Base-by-base conservation (phyloP, 208 protist genomes). In the Crithidia bombi region DNA sequence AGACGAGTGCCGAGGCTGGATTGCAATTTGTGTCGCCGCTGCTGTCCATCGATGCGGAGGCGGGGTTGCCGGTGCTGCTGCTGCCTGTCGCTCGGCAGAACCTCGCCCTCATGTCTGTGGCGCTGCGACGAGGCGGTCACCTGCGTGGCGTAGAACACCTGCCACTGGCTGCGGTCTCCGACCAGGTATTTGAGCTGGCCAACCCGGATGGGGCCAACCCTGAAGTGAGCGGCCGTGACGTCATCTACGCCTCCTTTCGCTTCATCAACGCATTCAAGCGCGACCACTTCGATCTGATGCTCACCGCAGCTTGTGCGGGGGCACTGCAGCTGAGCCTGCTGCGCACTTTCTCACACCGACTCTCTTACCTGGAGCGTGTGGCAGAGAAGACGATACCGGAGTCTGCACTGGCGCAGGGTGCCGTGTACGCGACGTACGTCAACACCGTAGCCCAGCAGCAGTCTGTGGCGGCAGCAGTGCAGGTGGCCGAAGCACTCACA, bases 61-160 rank as follows among this genome's bases (percentile, higher is more conserved):
- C 77, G 5, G 81, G 63, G 2, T 63, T 83, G 49, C 78, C 65
- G 28, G 49, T 36, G n/a, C 63, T 76, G 44, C 83, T 95, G 11
- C 69, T 92, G 11, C 87, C 90, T 7, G 51, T 87, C 25, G 90
- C 90, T 4, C 69, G 79, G 12, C 78, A 88, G 44, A 95, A 95
- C 56, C 64, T 95, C 15, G 79, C 78, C 10, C 50, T 92, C 43
- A 61, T 95, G 65, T 70, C 82, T 17, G 66, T 90, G 35, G 82
- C 72, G 0, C 63, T 90, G 25, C 74, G 68, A 14, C 74, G 87
- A 69, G 70, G 43, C 14, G 69, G 75, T 5, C 39, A 59, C 36
- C 43, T 91, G 28, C 63, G 66, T 4, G 75, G 72, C 35, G 61
- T 57, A 11, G 59, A 75, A 39, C 51, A 46, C 15, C 76, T 95